Evolutionary conservation across 352 stramenopile species (phyloP).

Genomic region (Globisporangium echinulatum): DNA sequence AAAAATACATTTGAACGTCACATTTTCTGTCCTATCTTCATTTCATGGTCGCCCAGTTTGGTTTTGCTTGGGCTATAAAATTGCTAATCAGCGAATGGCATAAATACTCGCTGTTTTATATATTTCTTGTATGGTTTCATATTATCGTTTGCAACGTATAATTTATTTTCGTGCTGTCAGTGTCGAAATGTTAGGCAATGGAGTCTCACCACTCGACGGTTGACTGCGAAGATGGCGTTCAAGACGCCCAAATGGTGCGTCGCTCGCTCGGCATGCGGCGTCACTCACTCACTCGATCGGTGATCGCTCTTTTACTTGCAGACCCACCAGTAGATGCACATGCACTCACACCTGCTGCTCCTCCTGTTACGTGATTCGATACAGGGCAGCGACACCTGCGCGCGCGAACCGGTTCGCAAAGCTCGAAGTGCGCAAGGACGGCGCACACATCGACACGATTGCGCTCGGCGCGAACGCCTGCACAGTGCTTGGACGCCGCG

Average conservation of each 20-base stretch:
- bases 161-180: too few relatives aligned
- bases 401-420: conserved; percentile 34
- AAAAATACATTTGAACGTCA: too few relatives aligned
- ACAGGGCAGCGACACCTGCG: conserved; percentile 45
- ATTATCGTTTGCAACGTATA: too few relatives aligned
- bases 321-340: neutral
- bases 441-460: conserved; percentile 34
- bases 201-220: too few relatives aligned
- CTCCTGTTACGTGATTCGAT: neutral
- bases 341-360: neutral
- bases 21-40: too few relatives aligned
- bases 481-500: conserved; percentile 71
- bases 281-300: neutral
- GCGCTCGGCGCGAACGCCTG: conserved; percentile 43
- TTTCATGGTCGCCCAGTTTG: too few relatives aligned
- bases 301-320: neutral
- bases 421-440: conserved; percentile 50
- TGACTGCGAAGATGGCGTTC: conserved; percentile 11
- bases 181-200: too few relatives aligned
- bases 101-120: too few relatives aligned
- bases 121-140: too few relatives aligned
- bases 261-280: neutral
- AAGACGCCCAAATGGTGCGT: conserved; percentile 22
- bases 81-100: too few relatives aligned
- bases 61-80: too few relatives aligned